Percentiles rank a stretch among this genome's conserved stretches.
Conservation (phyloP, 2,329 filamentous ascomycete species). For the Trichoderma sp. region DNA sequence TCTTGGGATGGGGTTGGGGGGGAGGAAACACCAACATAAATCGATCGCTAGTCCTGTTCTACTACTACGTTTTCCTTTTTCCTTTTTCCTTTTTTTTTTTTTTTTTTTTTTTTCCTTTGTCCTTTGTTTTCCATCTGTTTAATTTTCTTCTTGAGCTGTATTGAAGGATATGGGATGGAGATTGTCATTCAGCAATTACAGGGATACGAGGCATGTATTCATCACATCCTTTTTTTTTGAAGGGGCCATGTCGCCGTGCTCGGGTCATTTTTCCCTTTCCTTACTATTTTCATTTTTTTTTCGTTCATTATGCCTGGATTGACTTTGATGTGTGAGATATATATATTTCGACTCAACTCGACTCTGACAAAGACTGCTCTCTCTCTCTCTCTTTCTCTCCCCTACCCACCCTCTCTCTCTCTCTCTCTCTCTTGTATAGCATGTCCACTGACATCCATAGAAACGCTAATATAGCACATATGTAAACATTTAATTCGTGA, state of each 20-base stretch:
- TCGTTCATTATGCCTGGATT: neutral
- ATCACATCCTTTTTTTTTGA: neutral
- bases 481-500: constrained; percentile 12
- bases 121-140: neutral
- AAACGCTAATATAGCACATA: constrained; percentile 17
- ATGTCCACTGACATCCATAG: constrained; percentile 9
- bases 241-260: neutral
- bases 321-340: neutral
- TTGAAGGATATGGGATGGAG: constrained; percentile 4
- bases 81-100: neutral
- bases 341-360: neutral
- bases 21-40: neutral
- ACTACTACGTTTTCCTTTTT: neutral
- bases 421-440: neutral
- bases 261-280: neutral
- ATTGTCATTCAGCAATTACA: neutral
- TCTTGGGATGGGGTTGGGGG: neutral
- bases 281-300: neutral
- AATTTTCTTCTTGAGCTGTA: neutral
- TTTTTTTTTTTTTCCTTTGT: neutral
- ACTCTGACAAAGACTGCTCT: neutral
- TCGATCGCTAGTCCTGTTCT: constrained; percentile 3
- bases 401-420: neutral
- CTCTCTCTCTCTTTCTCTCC: neutral
- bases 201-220: neutral